Conservation (phyloP, 352 stramenopile genomes). For the Phytophthora pluvialis region DNA sequence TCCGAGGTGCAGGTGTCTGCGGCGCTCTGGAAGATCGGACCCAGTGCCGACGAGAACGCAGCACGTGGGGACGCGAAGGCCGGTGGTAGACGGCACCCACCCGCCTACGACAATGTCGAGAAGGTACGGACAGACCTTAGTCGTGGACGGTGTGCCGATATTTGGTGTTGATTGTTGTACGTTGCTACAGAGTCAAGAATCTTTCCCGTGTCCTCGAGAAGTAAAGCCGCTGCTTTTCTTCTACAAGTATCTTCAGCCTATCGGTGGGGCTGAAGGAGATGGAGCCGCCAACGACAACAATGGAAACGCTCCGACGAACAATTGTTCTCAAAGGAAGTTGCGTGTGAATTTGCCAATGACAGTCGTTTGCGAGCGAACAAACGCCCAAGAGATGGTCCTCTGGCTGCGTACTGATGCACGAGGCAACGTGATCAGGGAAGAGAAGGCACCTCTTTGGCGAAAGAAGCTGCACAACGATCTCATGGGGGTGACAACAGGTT, state of each 20-base stretch:
- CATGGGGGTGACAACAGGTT: constrained; percentile 4
- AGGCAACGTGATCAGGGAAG: constrained; percentile 55
- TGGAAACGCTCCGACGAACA: not conserved
- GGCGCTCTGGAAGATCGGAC: constrained; percentile 20
- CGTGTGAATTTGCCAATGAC: constrained; percentile 68
- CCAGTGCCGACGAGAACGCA: constrained; percentile 4
- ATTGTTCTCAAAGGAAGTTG: constrained; percentile 40
- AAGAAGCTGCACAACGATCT: constrained; percentile 66
- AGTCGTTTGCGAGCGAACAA: constrained; percentile 61
- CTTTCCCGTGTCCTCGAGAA: constrained; percentile 35
- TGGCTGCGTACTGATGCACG: constrained; percentile 59
- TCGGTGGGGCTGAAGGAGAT: constrained; percentile 20
- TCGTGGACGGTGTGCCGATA: no score
- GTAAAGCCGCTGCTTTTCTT: constrained; percentile 73
- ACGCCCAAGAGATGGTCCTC: constrained; percentile 61
- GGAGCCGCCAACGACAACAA: constrained; percentile 6
- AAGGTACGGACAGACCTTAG: constrained; percentile 1
- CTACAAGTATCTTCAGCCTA: constrained; percentile 85
- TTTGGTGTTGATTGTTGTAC: not conserved
- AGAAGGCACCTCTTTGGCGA: constrained; percentile 59
- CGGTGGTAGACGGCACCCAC: not conserved
- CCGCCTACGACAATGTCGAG: not conserved
- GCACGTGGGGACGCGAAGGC: constrained; percentile 3
- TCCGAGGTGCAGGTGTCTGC: constrained; percentile 52
- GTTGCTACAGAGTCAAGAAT: constrained; percentile 3